Evolutionary conservation across 2,329 filamentous ascomycete genomes (phyloP), one percentile per base, ranked within the genome.

Genomic region (Ciborinia camelliae): DNA sequence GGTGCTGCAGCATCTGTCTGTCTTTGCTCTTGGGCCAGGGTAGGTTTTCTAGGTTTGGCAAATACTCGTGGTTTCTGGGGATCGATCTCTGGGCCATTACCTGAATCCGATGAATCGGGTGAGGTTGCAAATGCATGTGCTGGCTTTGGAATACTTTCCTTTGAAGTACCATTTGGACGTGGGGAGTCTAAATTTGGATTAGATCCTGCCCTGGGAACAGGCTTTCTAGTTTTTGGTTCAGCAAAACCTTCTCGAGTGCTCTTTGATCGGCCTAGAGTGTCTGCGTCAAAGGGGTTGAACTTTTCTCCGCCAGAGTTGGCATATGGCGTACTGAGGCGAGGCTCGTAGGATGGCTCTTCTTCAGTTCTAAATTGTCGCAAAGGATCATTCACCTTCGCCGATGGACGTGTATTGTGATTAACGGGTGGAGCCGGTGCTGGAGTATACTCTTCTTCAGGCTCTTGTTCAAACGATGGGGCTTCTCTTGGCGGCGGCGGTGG

Each of bases 311-410:
- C 79, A 39, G 82, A 79, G 1, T 78, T 80, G 50, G 80, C 78
- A 71, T 87, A 88, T 0, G 85, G 84, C 7, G 82, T 84, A 69
- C 83, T 84, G 63, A 84, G 79, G n/a, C 84, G 79, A n/a, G 75
- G 73, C 66, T 86, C 82, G 51, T 77, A 77, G 0, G 74, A 74
- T 8, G 66, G 41, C 15, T 65, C 55, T 18, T 59, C 50, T 45
- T 70, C 59, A 12, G 43, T 15, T 70, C 78, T 77, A 65, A 84
- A 83, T 59, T 80, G 76, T 28, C 77, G 79, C 50, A 84, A 71
- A 2, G 81, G 81, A 67, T 86, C 81, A 28, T 32, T 52, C 8
- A 5, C 26, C 35, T 35, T 64, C n/a, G 53, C 39, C 18, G 63
- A 64, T 35, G 71, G 62, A 30, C 62, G 62, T 14, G 65, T 59